Evolutionary conservation across 352 stramenopile species (phyloP).

Genomic region (Phytopythium sindhum): DNA sequence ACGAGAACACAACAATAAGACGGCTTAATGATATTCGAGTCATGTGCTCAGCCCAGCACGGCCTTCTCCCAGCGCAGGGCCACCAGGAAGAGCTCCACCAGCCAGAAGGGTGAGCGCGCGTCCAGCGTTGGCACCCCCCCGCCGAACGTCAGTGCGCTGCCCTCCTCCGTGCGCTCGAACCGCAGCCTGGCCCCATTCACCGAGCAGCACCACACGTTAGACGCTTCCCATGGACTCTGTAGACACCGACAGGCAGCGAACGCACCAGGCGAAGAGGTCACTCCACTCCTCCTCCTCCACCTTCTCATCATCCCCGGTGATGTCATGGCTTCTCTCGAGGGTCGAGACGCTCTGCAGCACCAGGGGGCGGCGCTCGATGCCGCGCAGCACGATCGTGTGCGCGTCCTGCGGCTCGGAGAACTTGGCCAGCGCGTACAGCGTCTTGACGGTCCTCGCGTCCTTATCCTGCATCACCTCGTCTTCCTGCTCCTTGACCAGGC

Average conservation of each 20-base stretch:
- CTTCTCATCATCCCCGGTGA: too few species aligned
- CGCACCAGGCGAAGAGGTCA: constrained; percentile 18
- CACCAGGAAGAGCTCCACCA: constrained; percentile 4
- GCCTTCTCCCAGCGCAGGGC: constrained; percentile 2
- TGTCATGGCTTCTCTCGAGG: too few species aligned
- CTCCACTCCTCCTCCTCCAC: constrained; percentile 22
- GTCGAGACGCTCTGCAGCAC: not conserved
- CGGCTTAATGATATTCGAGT: too few species aligned
- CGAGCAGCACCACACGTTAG: not conserved
- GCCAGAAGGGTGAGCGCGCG: constrained; percentile 21
- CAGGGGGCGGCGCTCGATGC: constrained; percentile 27
- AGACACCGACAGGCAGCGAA: not conserved
- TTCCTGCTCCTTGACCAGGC: not conserved
- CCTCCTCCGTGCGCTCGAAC: constrained; percentile 23
- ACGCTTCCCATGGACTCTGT: not conserved
- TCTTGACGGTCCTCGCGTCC: not conserved
- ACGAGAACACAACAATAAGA: too few species aligned
- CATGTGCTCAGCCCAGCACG: not conserved
- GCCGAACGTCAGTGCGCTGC: constrained; percentile 31
- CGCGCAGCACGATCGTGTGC: constrained; percentile 32
- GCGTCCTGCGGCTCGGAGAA: constrained; percentile 6
- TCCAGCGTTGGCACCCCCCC: constrained; percentile 26
- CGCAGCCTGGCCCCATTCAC: constrained; percentile 13
- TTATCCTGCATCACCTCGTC: not conserved
- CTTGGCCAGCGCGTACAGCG: constrained; percentile 4